Conservation (phyloP, 2,329 filamentous ascomycete genomes). For the Claviceps spartinae region DNA sequence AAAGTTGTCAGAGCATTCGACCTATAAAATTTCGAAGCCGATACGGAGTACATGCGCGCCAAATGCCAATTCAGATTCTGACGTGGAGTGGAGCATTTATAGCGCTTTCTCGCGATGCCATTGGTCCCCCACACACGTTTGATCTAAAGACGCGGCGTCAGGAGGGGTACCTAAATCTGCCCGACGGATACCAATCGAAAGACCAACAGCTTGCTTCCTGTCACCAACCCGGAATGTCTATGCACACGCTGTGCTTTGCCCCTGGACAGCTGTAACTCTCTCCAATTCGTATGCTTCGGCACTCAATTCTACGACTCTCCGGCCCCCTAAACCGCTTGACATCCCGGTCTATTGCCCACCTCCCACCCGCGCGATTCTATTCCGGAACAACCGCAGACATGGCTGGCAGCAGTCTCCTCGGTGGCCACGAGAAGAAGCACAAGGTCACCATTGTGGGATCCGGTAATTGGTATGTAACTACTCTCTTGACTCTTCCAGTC, state of each 20-base stretch:
- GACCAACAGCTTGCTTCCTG: too few relatives aligned
- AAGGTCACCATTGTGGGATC: conserved; percentile 91
- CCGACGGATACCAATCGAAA: background rate
- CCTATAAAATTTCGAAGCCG: too few relatives aligned
- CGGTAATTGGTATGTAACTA: conserved; percentile 67
- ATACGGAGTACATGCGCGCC: too few relatives aligned
- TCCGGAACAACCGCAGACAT: conserved; percentile 15
- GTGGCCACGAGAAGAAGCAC: conserved; percentile 56
- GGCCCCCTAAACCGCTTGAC: background rate
- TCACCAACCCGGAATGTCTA: too few relatives aligned
- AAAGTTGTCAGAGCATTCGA: too few relatives aligned
- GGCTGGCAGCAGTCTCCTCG: conserved; percentile 21
- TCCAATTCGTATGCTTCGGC: conserved; percentile 3
- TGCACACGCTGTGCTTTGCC: background rate
- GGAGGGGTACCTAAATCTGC: background rate
- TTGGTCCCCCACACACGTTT: too few relatives aligned
- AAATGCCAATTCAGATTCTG: too few relatives aligned
- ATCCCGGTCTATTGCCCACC: background rate
- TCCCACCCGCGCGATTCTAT: background rate
- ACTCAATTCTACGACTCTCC: background rate
- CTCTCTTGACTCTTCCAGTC: background rate
- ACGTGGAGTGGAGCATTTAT: too few relatives aligned
- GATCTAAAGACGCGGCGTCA: too few relatives aligned
- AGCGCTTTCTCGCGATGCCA: too few relatives aligned
- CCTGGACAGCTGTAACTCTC: background rate